phyloP scores from a whole-genome alignment of 805 yeast genomes.

The Candida argentea region DNA sequence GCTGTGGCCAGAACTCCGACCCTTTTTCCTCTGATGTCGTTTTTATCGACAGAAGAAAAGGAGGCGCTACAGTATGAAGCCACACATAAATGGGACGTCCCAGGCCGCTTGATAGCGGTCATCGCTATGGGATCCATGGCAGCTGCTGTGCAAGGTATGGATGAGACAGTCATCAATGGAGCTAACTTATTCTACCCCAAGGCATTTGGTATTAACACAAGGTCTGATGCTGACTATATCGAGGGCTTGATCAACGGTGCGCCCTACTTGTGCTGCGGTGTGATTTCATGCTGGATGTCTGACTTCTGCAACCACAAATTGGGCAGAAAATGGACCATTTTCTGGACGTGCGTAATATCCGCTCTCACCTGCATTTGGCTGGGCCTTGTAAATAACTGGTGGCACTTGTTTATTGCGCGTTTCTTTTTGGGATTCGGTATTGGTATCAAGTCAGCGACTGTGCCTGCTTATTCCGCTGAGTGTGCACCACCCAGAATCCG shows the following conservation, averaged over 20 bases:
- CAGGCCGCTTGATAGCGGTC: constrained; percentile 39
- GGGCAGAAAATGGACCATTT: constrained; percentile 55
- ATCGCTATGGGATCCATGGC: constrained; percentile 56
- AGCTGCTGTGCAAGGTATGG: constrained; percentile 71
- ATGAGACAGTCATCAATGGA: constrained; percentile 61
- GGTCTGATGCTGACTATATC: constrained; percentile 42
- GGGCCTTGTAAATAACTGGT: constrained; percentile 52
- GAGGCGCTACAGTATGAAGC: constrained; percentile 39
- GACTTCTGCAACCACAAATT: constrained; percentile 39
- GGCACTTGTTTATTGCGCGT: constrained; percentile 50
- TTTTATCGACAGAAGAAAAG: constrained; percentile 35
- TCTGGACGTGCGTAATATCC: constrained; percentile 49
- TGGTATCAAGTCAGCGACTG: constrained; percentile 59
- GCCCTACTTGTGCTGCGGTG: constrained; percentile 53
- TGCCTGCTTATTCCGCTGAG: constrained; percentile 59
- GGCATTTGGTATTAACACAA: constrained; percentile 35
- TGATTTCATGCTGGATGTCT: constrained; percentile 51
- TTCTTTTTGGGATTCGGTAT: constrained; percentile 51
- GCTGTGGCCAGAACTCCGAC: constrained; percentile 47
- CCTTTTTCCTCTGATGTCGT: constrained; percentile 48
- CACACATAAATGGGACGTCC: constrained; percentile 33
- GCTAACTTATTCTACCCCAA: constrained; percentile 52
- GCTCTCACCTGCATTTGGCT: constrained; percentile 60
- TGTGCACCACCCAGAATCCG: constrained; percentile 47
- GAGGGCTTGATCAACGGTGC: constrained; percentile 56